Conservation (phyloP, 305 asterid species). For the Euphrasia arctica region DNA sequence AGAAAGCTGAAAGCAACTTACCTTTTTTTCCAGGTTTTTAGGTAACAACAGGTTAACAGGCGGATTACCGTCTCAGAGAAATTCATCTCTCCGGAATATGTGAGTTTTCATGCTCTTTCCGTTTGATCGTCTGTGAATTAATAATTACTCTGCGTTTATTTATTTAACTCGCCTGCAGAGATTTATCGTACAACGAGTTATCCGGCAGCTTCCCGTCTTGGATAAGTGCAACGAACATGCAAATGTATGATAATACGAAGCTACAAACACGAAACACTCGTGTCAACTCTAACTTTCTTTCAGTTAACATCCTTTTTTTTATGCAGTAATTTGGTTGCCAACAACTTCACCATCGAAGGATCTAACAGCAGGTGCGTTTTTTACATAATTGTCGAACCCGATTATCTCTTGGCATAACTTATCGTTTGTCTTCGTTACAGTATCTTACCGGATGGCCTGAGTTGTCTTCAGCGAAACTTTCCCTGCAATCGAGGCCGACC, state of each 20-base stretch:
- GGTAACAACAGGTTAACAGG: slow-evolving; percentile 60
- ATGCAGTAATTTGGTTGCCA: slow-evolving; percentile 71
- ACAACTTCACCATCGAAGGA: slow-evolving; percentile 49
- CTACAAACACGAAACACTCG: not conserved
- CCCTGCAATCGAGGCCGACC: slow-evolving; percentile 64
- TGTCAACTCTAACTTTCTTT: not conserved
- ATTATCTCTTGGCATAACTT: not conserved
- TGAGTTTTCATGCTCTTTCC: slow-evolving; percentile 26
- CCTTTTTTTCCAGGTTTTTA: slow-evolving; percentile 59
- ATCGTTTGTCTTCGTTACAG: slow-evolving; percentile 27
- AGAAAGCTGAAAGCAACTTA: slow-evolving; percentile 14
- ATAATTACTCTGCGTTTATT: not conserved
- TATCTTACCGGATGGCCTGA: slow-evolving; percentile 43
- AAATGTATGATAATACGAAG: slow-evolving; percentile 39
- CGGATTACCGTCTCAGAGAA: slow-evolving; percentile 44
- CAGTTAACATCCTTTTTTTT: not conserved
- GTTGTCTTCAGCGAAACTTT: slow-evolving; percentile 64
- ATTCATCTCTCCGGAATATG: slow-evolving; percentile 42
- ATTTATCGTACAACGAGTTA: slow-evolving; percentile 62
- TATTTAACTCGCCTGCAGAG: slow-evolving; percentile 42
- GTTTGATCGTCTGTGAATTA: too few species aligned
- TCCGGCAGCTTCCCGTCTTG: slow-evolving; percentile 70
- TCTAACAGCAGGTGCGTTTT: slow-evolving; percentile 45
- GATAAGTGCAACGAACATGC: slow-evolving; percentile 39
- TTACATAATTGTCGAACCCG: slow-evolving; percentile 14